These are phyloP conservation scores for Suhomyces bribrorum DNA, from an alignment of 1,139 yeast species.

Conservation along the genomic window DNA sequence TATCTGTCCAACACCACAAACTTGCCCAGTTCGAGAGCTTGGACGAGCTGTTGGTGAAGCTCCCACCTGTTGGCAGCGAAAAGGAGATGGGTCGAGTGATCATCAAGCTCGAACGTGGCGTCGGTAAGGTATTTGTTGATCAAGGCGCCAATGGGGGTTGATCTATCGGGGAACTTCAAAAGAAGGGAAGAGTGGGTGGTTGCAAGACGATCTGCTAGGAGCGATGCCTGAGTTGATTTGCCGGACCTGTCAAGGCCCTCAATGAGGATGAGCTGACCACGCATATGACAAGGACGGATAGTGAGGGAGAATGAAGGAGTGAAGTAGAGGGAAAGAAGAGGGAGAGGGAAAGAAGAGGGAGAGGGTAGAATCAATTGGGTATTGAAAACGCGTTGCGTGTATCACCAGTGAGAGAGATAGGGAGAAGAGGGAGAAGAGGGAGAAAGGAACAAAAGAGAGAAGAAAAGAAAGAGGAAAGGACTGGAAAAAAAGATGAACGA, in stretches of 20 bases:
- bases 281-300: not conserved
- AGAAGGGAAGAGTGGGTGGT: constrained; percentile 35
- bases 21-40: constrained; percentile 51
- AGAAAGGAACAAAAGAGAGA: no score
- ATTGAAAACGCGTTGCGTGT: no score
- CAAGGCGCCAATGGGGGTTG: constrained; percentile 76
- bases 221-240: constrained; percentile 80
- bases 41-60: constrained; percentile 49
- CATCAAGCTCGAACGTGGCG: constrained; percentile 50
- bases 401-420: no score
- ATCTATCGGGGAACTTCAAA: constrained; percentile 83
- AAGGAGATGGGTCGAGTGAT: constrained; percentile 80
- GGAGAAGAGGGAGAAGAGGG: no score
- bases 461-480: no score
- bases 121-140: constrained; percentile 73
- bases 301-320: not conserved
- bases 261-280: constrained; percentile 77
- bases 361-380: not conserved
- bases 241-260: constrained; percentile 98
- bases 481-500: no score
- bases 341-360: not conserved
- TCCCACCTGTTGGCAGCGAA: constrained; percentile 98
- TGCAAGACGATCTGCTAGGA: constrained; percentile 42
- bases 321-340: not conserved
- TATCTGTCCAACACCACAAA: constrained; percentile 80